Conservation (phyloP, 495 filamentous ascomycete species). For the Rhypophila decipiens region DNA sequence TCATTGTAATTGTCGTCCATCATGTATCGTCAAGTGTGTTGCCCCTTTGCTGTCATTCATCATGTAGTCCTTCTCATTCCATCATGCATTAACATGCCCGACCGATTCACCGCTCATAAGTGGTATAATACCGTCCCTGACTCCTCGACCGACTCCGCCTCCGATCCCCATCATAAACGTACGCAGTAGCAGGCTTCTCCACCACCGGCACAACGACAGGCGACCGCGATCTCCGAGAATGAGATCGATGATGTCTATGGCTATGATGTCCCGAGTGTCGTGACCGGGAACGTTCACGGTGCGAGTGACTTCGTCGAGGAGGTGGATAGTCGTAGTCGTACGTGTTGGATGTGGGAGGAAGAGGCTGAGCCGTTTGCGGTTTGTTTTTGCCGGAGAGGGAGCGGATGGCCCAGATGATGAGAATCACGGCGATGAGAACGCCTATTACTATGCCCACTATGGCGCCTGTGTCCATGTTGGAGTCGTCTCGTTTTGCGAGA, state of each 20-base stretch:
- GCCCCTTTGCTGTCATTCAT: too few species aligned
- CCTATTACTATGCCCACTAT: slow-evolving; percentile 27
- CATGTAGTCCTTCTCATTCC: too few species aligned
- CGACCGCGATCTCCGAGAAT: slow-evolving; percentile 8
- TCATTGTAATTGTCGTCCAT: too few species aligned
- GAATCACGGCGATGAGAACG: slow-evolving; percentile 17
- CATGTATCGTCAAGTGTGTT: too few species aligned
- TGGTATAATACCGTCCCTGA: slow-evolving; percentile 14
- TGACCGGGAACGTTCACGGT: slow-evolving; percentile 8
- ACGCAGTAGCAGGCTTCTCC: slow-evolving; percentile 8
- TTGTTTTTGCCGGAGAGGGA: slow-evolving; percentile 3
- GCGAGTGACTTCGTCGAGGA: background rate
- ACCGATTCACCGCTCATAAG: too few species aligned
- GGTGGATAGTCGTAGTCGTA: slow-evolving; percentile 15
- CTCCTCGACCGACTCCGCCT: slow-evolving; percentile 11
- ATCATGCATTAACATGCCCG: too few species aligned
- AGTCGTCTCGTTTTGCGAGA: too few species aligned
- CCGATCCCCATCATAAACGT: slow-evolving; percentile 5
- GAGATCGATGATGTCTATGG: slow-evolving; percentile 7
- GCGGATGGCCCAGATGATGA: slow-evolving; percentile 18
- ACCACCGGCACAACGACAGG: slow-evolving; percentile 14
- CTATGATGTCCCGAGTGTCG: slow-evolving; percentile 3
- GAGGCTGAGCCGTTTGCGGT: slow-evolving; percentile 1
- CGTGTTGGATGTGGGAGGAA: slow-evolving; percentile 17
- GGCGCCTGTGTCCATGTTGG: slow-evolving; percentile 13